Base-by-base conservation (phyloP, 2,329 filamentous ascomycete genomes). In the Hypoxylon sp. region DNA sequence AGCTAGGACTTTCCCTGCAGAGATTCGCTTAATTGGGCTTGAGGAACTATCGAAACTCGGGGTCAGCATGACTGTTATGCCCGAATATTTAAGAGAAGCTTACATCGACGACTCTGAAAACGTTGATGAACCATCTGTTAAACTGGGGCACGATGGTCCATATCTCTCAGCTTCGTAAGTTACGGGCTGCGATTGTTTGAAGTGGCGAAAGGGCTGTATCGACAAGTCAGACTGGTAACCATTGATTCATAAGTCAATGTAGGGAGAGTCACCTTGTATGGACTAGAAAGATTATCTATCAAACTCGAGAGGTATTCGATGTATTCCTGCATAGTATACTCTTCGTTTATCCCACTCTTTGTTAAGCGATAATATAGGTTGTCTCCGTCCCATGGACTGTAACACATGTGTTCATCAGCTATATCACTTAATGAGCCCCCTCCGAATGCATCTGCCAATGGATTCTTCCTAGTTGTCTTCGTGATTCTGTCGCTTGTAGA, bases 111-210 rank as follows among this genome's bases (percentile, higher is more conserved):
- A 17, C n/a, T 37, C 35, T 3, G 56, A 60, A 29, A 51, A 0
- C 1, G 56, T 51, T 3, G 55, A 60, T 3, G 55, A 60, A 29
- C 2, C 10, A 37, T 65, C 50, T 2, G 62, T 55, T 51, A 60
- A 65, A n/a, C 55, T 55, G 15, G 62, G 62, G 21, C 39, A 60
- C 24, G 56, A 3, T 7, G 35, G 29, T 24, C 19, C 15, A 56
- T 17, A 17, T n/a, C 15, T 37, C 6, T 24, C 13, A 13, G 17
- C n/a, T 46, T 56, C 42, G 19, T 56, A 46, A 8, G n/a, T 2
- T 15, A 42, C 1, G 3, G 32, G 31, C 6, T 5, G 21, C 13
- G 37, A 13, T 8, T 24, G 3, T 39, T 19, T 29, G 17, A 29
- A 46, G 27, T 19, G 27, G 3, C 35, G 17, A 5, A 37, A 39